A percentile compares a stretch with the other conserved stretches of the same genome.
Conservation (phyloP, 2,329 filamentous ascomycete species). For the Trichoderma sp. region DNA sequence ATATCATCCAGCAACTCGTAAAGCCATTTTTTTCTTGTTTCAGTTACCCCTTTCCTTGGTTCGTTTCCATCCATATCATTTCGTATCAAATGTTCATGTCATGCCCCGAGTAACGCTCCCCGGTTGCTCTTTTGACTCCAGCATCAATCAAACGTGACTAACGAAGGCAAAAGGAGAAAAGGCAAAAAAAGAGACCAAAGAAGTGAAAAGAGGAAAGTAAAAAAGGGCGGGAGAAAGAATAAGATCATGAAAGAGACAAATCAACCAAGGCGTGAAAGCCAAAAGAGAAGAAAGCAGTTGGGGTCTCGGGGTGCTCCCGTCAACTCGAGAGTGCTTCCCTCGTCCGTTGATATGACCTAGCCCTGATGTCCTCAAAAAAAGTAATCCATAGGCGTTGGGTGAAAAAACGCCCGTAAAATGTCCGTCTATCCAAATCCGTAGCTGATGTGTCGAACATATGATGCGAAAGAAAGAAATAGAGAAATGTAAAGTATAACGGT, state of each 20-base stretch:
- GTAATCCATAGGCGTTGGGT: background rate
- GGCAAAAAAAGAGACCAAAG: background rate
- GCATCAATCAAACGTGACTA: background rate
- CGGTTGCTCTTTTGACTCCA: background rate
- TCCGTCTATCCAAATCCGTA: slow-evolving; percentile 8
- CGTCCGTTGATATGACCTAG: background rate
- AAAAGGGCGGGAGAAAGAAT: background rate
- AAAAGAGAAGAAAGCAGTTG: background rate
- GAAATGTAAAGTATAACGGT: background rate
- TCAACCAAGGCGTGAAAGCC: background rate
- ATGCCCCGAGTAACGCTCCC: background rate
- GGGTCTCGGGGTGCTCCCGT: background rate
- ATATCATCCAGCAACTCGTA: background rate
- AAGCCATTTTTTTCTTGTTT: background rate
- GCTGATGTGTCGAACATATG: background rate
- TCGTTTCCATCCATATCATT: background rate
- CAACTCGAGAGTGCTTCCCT: background rate
- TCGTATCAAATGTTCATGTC: background rate
- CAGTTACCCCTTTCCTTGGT: background rate
- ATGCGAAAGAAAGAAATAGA: background rate
- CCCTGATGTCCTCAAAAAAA: background rate
- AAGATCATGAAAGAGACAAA: background rate
- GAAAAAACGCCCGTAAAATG: background rate
- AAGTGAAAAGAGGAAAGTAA: background rate
- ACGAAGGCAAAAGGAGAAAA: background rate